These are phyloP conservation scores for Lentinula guzmanii DNA, from an alignment of 768 basidiomycete species.

Conservation along the genomic window DNA sequence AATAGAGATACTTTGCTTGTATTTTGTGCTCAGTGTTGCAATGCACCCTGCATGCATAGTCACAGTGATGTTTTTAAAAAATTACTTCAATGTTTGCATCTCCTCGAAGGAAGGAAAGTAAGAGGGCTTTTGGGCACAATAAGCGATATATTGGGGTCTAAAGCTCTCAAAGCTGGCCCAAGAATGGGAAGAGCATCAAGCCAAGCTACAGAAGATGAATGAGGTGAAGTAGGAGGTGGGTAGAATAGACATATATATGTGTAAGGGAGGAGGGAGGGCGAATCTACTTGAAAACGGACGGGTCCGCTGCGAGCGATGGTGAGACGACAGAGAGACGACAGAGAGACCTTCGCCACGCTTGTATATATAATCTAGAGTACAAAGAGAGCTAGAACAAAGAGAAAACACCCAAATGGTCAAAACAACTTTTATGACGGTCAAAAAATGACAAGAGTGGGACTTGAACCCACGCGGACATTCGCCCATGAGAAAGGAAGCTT, in stretches of 20 bases:
- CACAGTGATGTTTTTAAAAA: too few relatives aligned
- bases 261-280: not conserved
- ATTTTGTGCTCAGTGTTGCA: too few relatives aligned
- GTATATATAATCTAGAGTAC: too few relatives aligned
- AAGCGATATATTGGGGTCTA: not conserved
- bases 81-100: not conserved
- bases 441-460: constrained; percentile 21
- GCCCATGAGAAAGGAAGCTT: constrained; percentile 18
- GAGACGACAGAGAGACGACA: not conserved
- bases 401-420: too few relatives aligned
- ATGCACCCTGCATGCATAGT: too few relatives aligned
- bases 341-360: not conserved
- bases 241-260: not conserved
- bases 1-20: too few relatives aligned
- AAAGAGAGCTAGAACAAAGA: too few relatives aligned
- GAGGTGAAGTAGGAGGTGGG: too few relatives aligned
- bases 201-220: not conserved
- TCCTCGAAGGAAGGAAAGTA: not conserved
- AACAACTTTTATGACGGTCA: not conserved
- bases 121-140: not conserved
- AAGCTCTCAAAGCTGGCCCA: not conserved
- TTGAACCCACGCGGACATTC: constrained; percentile 23
- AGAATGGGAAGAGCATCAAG: not conserved
- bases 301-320: not conserved
- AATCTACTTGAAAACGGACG: not conserved